phyloP scores from a whole-genome alignment of 257 asterid genomes.

The Solanum rostratum region DNA sequence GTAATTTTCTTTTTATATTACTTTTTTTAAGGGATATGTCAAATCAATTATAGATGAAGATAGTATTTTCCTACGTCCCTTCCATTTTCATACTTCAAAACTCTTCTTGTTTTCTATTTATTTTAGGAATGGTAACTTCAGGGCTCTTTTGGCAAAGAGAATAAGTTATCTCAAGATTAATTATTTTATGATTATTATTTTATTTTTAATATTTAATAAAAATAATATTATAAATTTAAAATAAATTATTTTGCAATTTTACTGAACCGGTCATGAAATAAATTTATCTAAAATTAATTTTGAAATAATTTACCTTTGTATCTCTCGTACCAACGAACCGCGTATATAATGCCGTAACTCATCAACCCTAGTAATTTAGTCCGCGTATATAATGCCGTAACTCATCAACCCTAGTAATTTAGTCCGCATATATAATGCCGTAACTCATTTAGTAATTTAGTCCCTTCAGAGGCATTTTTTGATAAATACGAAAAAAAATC shows the following conservation, averaged over 20 bases:
- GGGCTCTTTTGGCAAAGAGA: neutral
- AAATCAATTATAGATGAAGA: neutral
- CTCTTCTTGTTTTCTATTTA: neutral
- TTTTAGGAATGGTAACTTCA: neutral
- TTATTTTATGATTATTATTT: no score
- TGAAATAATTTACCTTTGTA: no score
- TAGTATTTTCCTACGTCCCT: neutral
- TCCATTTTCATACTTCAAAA: neutral
- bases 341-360: no score
- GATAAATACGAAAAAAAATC: neutral
- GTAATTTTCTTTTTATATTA: no score
- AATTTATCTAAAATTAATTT: no score
- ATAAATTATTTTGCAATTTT: no score
- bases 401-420: no score
- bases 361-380: neutral
- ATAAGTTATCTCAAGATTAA: neutral
- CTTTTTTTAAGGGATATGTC: neutral
- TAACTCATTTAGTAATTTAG: neutral
- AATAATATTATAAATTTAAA: no score
- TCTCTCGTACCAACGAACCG: rapidly evolving
- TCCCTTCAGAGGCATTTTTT: neutral
- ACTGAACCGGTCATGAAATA: no score
- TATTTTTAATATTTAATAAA: no score
- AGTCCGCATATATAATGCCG: neutral
- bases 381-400: no score